Base-by-base conservation (phyloP, 345 rosid genomes). In the Eucalyptus pauciflora region DNA sequence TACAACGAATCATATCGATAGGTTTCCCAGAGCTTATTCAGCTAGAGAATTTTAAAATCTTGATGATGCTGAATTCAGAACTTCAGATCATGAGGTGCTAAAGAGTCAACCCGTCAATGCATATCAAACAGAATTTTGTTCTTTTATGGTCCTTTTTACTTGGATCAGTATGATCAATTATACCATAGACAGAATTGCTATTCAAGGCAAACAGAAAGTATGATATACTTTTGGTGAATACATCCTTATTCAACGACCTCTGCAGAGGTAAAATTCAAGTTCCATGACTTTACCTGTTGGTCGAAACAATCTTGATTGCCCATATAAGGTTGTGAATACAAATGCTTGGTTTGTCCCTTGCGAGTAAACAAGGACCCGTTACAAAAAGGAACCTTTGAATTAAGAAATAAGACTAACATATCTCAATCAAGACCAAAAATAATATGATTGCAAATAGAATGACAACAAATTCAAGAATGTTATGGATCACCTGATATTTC, bases 241-340 rank as follows among this genome's bases (percentile, higher is more conserved):
- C 7, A 45, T 45, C 46, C 46, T 45, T 8, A 45, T 45, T 45
- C 46, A 45, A 45, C 46, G 7, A 45, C 46, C 46, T 45, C 46
- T 7, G 46, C 46, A 45, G 8, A 45, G 46, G 46, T 45, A 45
- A 45, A 45, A 45, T 45, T 45, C 8, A 45, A 45, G 46, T 45
- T 45, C 46, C 46, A 14, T 88, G 89, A 22, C 52, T 91, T 90
- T 89, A 97, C 99, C 99, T 5, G 99, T 97, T 71, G 99, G 95
- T 89, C 98, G 94, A 94, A 97, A 97, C 33, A 96, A 90, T 94
- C 98, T 95, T 87, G 99, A 98, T 90, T 93, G 93, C 86, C 98
- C 99, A 92, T 97, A 93, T 88, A 94, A 90, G 83, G 97, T 96
- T 88, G 99, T 97, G 93, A 97, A 97, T 88, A 97, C 94, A 94